Evolutionary conservation across 441 rosid genomes (phyloP).

Genomic region (Arabidopsis lyrata): DNA sequence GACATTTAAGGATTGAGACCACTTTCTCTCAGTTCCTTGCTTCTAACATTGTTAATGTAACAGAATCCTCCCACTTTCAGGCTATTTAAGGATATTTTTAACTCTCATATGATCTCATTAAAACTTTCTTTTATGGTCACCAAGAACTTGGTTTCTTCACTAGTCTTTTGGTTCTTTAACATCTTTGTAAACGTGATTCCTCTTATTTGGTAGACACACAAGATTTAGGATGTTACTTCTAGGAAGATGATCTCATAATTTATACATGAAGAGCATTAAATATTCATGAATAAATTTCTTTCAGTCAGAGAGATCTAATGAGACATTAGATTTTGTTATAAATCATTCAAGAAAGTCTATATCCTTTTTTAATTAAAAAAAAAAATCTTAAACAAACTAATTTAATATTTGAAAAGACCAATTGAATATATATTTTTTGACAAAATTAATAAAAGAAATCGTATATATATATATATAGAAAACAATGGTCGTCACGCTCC

Average conservation of each 20-base stretch:
- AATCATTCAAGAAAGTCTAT: slow-evolving; percentile 33
- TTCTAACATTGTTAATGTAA: slow-evolving; percentile 37
- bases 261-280: slow-evolving; percentile 25
- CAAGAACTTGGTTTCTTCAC: too few species aligned
- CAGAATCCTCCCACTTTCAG: slow-evolving; percentile 25
- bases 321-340: slow-evolving; percentile 19
- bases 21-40: slow-evolving; percentile 12
- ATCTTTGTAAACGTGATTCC: too few species aligned
- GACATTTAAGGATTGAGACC: slow-evolving; percentile 19
- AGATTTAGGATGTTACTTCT: too few species aligned
- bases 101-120: neutral
- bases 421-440: neutral
- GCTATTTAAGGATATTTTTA: slow-evolving; percentile 14
- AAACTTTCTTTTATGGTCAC: too few species aligned
- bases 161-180: too few species aligned
- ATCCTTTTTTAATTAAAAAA: neutral
- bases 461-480: slow-evolving; percentile 27
- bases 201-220: too few species aligned
- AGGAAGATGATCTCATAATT: neutral
- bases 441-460: slow-evolving; percentile 10
- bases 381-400: slow-evolving; percentile 20
- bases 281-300: slow-evolving; percentile 22
- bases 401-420: slow-evolving; percentile 1
- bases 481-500: slow-evolving; percentile 42
- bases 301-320: slow-evolving; percentile 26